These are phyloP conservation scores for Apiotrichum mycotoxinovorans DNA, from an alignment of 1,284 basidiomycete genomes.

Conservation along the genomic window DNA sequence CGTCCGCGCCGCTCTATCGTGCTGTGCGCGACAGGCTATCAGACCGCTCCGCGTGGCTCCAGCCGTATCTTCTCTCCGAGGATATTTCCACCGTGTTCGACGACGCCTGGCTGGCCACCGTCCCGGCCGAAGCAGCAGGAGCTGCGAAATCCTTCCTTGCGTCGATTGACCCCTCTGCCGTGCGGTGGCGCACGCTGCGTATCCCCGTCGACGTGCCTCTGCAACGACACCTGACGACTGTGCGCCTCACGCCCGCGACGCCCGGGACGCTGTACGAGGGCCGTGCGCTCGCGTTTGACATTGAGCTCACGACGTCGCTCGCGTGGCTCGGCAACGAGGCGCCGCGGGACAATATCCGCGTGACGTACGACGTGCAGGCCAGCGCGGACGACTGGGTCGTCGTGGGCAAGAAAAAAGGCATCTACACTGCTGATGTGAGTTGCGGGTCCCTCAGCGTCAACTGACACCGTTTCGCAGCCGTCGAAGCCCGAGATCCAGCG, in stretches of 20 bases:
- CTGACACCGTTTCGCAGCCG: slow-evolving; percentile 11
- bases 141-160: slow-evolving; percentile 2
- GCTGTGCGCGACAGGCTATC: slow-evolving; percentile 10
- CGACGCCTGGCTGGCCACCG: background rate
- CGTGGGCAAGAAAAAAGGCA: slow-evolving; percentile 42
- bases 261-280: slow-evolving; percentile 38
- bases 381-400: slow-evolving; percentile 43
- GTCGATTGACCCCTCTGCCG: background rate
- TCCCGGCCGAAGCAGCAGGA: background rate
- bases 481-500: slow-evolving; percentile 17
- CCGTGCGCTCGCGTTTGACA: slow-evolving; percentile 31
- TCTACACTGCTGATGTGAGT: slow-evolving; percentile 30
- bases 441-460: too few relatives aligned
- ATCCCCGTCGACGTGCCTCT: slow-evolving; percentile 50
- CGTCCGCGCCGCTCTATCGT: background rate
- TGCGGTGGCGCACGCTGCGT: slow-evolving; percentile 38
- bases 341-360: slow-evolving; percentile 2
- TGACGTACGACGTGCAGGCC: slow-evolving; percentile 38
- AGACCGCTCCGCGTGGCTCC: slow-evolving; percentile 19
- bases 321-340: slow-evolving; percentile 33
- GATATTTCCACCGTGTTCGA: slow-evolving; percentile 9
- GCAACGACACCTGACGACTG: slow-evolving; percentile 31
- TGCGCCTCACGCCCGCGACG: slow-evolving; percentile 22
- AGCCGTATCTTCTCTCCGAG: slow-evolving; percentile 16
- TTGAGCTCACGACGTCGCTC: slow-evolving; percentile 28